Conservation (phyloP, 495 filamentous ascomycete species). For the Neurospora pannonica region DNA sequence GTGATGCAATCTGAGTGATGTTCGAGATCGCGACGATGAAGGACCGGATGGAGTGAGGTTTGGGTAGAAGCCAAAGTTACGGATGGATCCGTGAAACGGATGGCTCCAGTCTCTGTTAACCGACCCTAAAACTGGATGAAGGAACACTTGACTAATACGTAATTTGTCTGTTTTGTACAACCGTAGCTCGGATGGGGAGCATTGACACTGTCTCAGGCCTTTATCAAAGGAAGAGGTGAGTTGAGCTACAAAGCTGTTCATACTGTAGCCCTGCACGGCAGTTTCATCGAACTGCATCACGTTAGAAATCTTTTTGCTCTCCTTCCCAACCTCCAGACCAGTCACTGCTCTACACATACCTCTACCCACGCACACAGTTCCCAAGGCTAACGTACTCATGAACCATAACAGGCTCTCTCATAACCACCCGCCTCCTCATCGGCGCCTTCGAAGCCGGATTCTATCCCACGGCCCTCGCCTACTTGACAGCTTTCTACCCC, state of each 20-base stretch:
- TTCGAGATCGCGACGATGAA: not conserved
- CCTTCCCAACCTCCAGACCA: not conserved
- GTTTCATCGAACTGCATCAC: not conserved
- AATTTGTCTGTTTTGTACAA: not conserved
- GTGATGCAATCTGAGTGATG: not conserved
- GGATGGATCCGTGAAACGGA: slow-evolving; percentile 1
- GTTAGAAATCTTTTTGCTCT: not conserved
- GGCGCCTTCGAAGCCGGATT: slow-evolving; percentile 37
- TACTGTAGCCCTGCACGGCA: slow-evolving; percentile 11
- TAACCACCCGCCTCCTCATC: slow-evolving; percentile 14
- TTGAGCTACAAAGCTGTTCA: slow-evolving; percentile 3
- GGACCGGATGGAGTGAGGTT: not conserved
- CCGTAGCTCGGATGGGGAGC: slow-evolving; percentile 38
- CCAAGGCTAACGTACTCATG: not conserved
- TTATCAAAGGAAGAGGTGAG: slow-evolving; percentile 27
- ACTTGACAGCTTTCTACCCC: slow-evolving; percentile 46
- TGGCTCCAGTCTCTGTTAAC: not conserved
- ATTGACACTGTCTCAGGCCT: slow-evolving; percentile 37
- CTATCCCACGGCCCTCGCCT: slow-evolving; percentile 44
- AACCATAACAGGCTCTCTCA: slow-evolving; percentile 3
- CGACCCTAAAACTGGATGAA: not conserved
- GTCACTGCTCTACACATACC: not conserved
- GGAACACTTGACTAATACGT: not conserved
- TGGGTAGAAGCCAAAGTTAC: not conserved
- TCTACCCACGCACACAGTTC: not conserved